A percentile compares a stretch with the other conserved stretches of the same genome.
phyloP scores from a whole-genome alignment of 78 protist genomes.

The Dictyostelium firmibasis region DNA sequence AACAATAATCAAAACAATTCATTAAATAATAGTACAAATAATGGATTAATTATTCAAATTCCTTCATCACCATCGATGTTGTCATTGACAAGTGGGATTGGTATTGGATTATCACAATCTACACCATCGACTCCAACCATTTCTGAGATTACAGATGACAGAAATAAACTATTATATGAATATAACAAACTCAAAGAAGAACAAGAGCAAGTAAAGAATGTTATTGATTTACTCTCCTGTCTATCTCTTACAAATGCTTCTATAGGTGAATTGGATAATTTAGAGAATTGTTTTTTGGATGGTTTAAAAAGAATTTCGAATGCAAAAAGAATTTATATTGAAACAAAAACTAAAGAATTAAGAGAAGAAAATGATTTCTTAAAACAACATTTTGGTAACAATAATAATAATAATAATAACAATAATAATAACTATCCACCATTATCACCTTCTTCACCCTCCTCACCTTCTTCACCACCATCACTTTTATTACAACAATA shows the following conservation, averaged over 20 bases:
- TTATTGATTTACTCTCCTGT: background rate
- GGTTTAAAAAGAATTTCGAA: constrained; percentile 22
- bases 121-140: constrained; percentile 1
- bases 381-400: background rate
- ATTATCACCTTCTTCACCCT: background rate
- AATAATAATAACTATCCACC: background rate
- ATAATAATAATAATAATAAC: background rate
- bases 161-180: constrained; percentile 6
- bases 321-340: constrained; percentile 19
- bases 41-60: background rate
- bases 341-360: background rate
- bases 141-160: background rate
- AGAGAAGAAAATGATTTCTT: background rate
- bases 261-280: background rate
- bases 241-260: background rate
- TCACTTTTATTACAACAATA: background rate
- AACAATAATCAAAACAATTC: background rate
- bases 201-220: background rate
- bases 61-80: background rate
- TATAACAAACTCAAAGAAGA: constrained; percentile 29
- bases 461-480: background rate
- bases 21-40: background rate
- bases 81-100: background rate
- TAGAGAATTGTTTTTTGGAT: constrained; percentile 34
- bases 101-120: background rate